These are phyloP conservation scores for Tetracladium setigerum DNA, from an alignment of 495 filamentous ascomycete genomes.

Conservation along the genomic window DNA sequence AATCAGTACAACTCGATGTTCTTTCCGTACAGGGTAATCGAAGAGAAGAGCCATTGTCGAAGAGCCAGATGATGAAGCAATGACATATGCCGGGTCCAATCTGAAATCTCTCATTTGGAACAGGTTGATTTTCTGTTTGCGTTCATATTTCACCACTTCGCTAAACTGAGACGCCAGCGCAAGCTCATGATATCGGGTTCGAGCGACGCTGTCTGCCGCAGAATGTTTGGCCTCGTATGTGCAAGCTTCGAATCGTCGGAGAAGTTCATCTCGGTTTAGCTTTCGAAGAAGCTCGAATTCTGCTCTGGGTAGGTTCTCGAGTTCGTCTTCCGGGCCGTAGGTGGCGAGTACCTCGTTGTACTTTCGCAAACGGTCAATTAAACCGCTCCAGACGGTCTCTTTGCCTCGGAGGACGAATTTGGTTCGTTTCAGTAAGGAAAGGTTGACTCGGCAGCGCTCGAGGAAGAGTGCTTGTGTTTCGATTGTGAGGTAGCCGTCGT, in stretches of 20 bases:
- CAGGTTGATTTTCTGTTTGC: constrained; percentile 13
- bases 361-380: constrained; percentile 18
- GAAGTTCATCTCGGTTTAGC: constrained; percentile 11
- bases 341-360: constrained; percentile 14
- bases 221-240: constrained; percentile 13
- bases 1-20: constrained; percentile 20
- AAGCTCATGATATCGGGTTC: constrained; percentile 10
- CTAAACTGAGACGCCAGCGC: constrained; percentile 18
- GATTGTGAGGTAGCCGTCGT: constrained; percentile 11
- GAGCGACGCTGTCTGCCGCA: background rate
- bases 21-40: constrained; percentile 19
- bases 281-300: constrained; percentile 14
- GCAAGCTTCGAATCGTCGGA: constrained; percentile 12
- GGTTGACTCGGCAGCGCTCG: constrained; percentile 15
- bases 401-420: constrained; percentile 16
- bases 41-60: constrained; percentile 21
- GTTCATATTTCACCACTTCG: constrained; percentile 18
- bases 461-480: constrained; percentile 15
- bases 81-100: constrained; percentile 14
- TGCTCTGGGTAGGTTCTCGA: constrained; percentile 7
- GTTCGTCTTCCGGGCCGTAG: constrained; percentile 11
- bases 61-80: constrained; percentile 7
- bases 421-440: constrained; percentile 19
- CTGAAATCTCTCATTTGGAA: constrained; percentile 20
- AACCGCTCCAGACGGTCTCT: constrained; percentile 10